phyloP scores from a whole-genome alignment of 495 filamentous ascomycete genomes.

The Penicillium pancosmium region DNA sequence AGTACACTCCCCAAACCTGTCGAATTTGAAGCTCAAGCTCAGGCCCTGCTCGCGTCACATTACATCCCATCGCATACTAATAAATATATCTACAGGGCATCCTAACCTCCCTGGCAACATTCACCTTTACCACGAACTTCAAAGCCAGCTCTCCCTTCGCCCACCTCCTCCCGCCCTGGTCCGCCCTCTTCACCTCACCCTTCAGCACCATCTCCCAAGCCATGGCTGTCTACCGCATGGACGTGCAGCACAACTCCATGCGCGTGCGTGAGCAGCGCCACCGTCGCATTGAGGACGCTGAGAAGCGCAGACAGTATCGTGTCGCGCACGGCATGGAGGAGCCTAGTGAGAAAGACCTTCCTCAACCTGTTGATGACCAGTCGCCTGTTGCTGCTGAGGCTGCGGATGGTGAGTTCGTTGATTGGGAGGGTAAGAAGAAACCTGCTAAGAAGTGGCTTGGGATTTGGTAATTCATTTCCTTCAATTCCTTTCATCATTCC shows the following conservation, averaged over 20 bases:
- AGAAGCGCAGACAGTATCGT: constrained; percentile 76
- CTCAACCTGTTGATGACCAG: constrained; percentile 18
- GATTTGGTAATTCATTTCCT: constrained; percentile 50
- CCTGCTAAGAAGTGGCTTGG: constrained; percentile 65
- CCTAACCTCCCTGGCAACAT: constrained; percentile 65
- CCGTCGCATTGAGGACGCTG: constrained; percentile 71
- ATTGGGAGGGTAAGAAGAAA: constrained; percentile 50
- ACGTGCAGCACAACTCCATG: constrained; percentile 63
- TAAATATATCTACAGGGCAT: constrained; percentile 54
- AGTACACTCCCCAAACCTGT: not conserved
- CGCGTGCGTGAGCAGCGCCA: constrained; percentile 66
- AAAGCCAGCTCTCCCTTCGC: constrained; percentile 67
- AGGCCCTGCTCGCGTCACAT: not conserved
- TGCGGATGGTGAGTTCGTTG: constrained; percentile 32
- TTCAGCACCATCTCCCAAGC: constrained; percentile 58
- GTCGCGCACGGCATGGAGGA: constrained; percentile 79
- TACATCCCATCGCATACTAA: not conserved
- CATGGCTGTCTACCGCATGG: constrained; percentile 69
- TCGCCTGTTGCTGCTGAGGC: constrained; percentile 19
- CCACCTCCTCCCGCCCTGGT: constrained; percentile 68
- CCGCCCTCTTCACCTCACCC: constrained; percentile 63
- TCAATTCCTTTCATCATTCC: not conserved
- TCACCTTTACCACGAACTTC: constrained; percentile 72
- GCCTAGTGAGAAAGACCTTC: constrained; percentile 25
- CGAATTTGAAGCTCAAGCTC: not conserved